Percentiles rank a stretch among this genome's conserved stretches.
phyloP scores from a whole-genome alignment of 2,329 filamentous ascomycete genomes.

The Diaporthe eres region DNA sequence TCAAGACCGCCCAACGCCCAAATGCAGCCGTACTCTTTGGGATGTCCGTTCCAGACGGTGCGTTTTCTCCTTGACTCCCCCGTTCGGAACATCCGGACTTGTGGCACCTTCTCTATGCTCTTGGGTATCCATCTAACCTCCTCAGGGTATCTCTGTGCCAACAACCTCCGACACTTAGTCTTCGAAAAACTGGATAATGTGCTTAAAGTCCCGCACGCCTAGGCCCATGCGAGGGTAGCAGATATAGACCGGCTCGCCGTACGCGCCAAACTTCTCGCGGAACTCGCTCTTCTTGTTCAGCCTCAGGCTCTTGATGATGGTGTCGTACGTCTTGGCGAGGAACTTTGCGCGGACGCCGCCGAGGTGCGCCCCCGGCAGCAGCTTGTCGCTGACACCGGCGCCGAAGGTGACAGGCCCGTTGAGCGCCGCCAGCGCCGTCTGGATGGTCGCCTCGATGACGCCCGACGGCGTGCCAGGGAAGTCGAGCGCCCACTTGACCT shows the following conservation, averaged over 20 bases:
- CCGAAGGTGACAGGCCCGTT: conserved; percentile 84
- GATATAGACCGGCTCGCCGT: conserved; percentile 88
- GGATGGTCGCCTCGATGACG: conserved; percentile 87
- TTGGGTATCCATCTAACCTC: conserved; percentile 13
- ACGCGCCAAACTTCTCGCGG: conserved; percentile 88
- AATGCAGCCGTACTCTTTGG: neutral
- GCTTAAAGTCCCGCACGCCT: conserved; percentile 83
- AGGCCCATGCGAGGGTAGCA: conserved; percentile 91
- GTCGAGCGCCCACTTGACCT: conserved; percentile 96
- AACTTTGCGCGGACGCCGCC: conserved; percentile 85
- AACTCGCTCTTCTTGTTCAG: conserved; percentile 90
- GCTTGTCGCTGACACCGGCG: conserved; percentile 80
- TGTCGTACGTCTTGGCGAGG: conserved; percentile 85
- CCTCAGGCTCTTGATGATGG: conserved; percentile 85
- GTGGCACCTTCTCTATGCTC: neutral
- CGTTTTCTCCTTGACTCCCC: neutral
- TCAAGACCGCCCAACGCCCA: conserved; percentile 8
- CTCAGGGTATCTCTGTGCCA: neutral
- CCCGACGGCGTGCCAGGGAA: conserved; percentile 90
- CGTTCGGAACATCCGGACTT: neutral
- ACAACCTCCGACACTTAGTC: conserved; percentile 55
- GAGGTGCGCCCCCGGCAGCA: conserved; percentile 86
- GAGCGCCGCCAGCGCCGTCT: conserved; percentile 72
- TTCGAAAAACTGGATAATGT: conserved; percentile 93
- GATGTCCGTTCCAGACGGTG: conserved; percentile 26